Evolutionary conservation across 495 filamentous ascomycete species (phyloP).

Genomic region (Jackrogersella minutella): DNA sequence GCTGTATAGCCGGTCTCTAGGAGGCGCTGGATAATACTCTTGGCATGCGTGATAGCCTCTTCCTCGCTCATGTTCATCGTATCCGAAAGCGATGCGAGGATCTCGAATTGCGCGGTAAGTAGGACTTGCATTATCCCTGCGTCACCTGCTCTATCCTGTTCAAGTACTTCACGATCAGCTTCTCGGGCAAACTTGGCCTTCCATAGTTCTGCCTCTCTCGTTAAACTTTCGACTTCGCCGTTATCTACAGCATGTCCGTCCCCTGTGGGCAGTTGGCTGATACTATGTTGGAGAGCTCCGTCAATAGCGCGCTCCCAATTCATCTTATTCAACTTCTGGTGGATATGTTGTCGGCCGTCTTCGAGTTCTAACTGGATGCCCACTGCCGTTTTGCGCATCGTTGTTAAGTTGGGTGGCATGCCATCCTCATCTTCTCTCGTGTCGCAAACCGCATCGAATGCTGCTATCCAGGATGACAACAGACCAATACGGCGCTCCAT

Average conservation of each 20-base stretch:
- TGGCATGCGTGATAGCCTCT: slow-evolving; percentile 82
- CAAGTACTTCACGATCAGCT: slow-evolving; percentile 74
- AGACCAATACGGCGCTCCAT: slow-evolving; percentile 85
- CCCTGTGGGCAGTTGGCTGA: slow-evolving; percentile 76
- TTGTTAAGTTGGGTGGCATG: slow-evolving; percentile 68
- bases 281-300: slow-evolving; percentile 84
- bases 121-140: slow-evolving; percentile 79
- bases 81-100: slow-evolving; percentile 79
- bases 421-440: slow-evolving; percentile 70
- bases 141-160: slow-evolving; percentile 85
- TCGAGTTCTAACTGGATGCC: slow-evolving; percentile 90
- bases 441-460: slow-evolving; percentile 85
- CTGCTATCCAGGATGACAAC: slow-evolving; percentile 89
- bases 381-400: slow-evolving; percentile 86
- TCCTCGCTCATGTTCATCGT: slow-evolving; percentile 81
- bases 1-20: slow-evolving; percentile 76
- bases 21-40: slow-evolving; percentile 78
- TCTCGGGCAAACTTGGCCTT: slow-evolving; percentile 87
- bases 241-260: slow-evolving; percentile 71
- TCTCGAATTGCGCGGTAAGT: slow-evolving; percentile 90
- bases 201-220: slow-evolving; percentile 82
- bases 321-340: slow-evolving; percentile 77
- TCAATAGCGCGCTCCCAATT: slow-evolving; percentile 89
- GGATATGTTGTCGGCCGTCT: slow-evolving; percentile 85
- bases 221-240: slow-evolving; percentile 74